Evolutionary conservation across 2,329 filamentous ascomycete species (phyloP).

Genomic region (Ceratocystis eucalypticola): DNA sequence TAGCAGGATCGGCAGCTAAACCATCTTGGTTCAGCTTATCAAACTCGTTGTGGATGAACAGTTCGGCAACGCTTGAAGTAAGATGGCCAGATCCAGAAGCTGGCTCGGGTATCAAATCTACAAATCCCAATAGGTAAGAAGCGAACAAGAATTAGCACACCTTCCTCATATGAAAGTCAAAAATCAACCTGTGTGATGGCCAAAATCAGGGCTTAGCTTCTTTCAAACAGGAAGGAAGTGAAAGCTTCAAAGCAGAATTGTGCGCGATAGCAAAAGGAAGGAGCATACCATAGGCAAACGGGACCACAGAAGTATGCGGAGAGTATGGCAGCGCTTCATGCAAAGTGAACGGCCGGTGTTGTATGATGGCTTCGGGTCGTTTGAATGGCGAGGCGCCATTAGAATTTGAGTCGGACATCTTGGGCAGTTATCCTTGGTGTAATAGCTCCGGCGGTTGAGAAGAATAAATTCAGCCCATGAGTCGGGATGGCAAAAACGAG

Average conservation of each 20-base stretch:
- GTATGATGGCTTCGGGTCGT: constrained; percentile 13
- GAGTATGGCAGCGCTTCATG: constrained; percentile 71
- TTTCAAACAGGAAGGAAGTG: not conserved
- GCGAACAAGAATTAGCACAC: not conserved
- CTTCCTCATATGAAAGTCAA: constrained; percentile 17
- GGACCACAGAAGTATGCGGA: constrained; percentile 65
- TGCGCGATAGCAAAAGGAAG: constrained; percentile 2
- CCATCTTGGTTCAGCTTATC: constrained; percentile 61
- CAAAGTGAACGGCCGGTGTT: constrained; percentile 43
- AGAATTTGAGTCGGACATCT: constrained; percentile 12
- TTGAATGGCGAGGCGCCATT: constrained; percentile 16
- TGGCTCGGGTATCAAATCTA: constrained; percentile 55
- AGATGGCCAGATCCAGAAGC: constrained; percentile 44
- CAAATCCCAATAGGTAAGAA: constrained; percentile 3
- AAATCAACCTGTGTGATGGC: not conserved
- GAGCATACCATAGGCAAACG: constrained; percentile 55
- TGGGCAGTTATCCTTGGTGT: not conserved
- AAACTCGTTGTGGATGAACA: constrained; percentile 43
- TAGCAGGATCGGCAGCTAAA: constrained; percentile 36
- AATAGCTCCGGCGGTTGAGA: not conserved
- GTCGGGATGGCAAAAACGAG: not conserved
- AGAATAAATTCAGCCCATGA: not conserved
- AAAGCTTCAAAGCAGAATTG: not conserved
- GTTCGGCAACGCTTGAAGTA: constrained; percentile 36
- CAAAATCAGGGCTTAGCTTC: not conserved